phyloP scores from a whole-genome alignment of 805 yeast genomes.

The Osmozyma mogii region DNA sequence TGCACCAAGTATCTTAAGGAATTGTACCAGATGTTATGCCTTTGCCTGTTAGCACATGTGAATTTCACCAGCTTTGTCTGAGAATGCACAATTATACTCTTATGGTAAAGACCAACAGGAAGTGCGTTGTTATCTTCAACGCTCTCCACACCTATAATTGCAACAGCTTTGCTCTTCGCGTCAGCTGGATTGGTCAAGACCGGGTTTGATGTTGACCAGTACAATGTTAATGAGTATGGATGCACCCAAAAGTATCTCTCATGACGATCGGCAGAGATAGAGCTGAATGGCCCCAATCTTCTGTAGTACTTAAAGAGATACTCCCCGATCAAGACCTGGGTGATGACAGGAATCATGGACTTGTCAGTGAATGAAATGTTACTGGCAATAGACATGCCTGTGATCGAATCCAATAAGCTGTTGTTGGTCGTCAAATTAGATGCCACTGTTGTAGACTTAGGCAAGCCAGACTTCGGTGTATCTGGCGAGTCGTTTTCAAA shows the following conservation, averaged over 20 bases:
- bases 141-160: conserved; percentile 70
- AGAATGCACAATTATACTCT: conserved; percentile 71
- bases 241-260: conserved; percentile 95
- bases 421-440: conserved; percentile 23
- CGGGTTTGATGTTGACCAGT: conserved; percentile 84
- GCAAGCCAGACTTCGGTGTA: conserved; percentile 1
- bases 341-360: conserved; percentile 74
- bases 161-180: conserved; percentile 68
- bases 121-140: conserved; percentile 79
- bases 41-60: conserved; percentile 79
- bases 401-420: conserved; percentile 25
- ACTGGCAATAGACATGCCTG: conserved; percentile 44
- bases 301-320: conserved; percentile 79
- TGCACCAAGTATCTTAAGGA: conserved; percentile 70
- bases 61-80: conserved; percentile 59
- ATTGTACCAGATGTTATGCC: conserved; percentile 89
- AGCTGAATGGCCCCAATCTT: conserved; percentile 64
- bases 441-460: conserved; percentile 17
- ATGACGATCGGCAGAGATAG: conserved; percentile 74
- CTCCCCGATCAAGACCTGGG: conserved; percentile 93
- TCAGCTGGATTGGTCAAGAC: conserved; percentile 59
- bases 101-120: conserved; percentile 83
- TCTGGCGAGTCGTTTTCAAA: conserved; percentile 1
- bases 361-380: conserved; percentile 59
- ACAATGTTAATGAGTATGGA: conserved; percentile 83